Base-by-base conservation (phyloP, 805 yeast species). In the Ogataea salicorniae region DNA sequence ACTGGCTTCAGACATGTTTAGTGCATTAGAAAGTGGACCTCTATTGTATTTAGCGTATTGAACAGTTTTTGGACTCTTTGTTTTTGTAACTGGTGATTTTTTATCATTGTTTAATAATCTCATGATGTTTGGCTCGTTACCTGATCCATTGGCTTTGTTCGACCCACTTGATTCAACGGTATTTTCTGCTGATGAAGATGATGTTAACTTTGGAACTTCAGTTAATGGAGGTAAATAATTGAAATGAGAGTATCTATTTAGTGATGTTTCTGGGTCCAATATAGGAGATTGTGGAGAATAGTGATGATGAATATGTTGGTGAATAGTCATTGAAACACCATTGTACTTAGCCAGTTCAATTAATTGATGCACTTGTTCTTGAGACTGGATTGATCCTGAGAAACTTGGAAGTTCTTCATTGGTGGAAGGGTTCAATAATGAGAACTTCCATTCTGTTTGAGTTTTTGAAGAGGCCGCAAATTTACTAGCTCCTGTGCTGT, bases 241-340 rank as follows among this genome's bases (percentile, higher is more conserved):
- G 70, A 85, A 85, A 68, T 85, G 94, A 42, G 82, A 82, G 49
- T 71, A 77, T 59, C 91, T 67, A 40, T 77, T 73, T 2, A 81
- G 67, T 34, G 76, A 79, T 4, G 80, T 66, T 46, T 80, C 84
- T 5, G 80, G 78, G 46, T 76, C 79, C 18, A 70, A 41, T 23
- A 63, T 46, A 11, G 68, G 47, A 4, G 68, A 50, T 38, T 74
- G 75, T 2, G 79, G 75, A 7, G 75, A 72, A 64, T 84, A 83
- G 64, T 86, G 90, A 61, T 87, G 87, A 64, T 87, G 92, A 41
- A 85, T 81, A 63, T 87, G 96, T 62, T 89, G 96, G 66, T 89
- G 95, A 18, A 89, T 77, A 4, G 89, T 82, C 14, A 89, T 73
- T 40, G 77, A 74, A 39, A 85, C 67, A 17, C 77, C 74, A 54